These are phyloP conservation scores for Alisma plantagoaquatica DNA, from an alignment of 106 monocot genomes.

Conservation along the genomic window DNA sequence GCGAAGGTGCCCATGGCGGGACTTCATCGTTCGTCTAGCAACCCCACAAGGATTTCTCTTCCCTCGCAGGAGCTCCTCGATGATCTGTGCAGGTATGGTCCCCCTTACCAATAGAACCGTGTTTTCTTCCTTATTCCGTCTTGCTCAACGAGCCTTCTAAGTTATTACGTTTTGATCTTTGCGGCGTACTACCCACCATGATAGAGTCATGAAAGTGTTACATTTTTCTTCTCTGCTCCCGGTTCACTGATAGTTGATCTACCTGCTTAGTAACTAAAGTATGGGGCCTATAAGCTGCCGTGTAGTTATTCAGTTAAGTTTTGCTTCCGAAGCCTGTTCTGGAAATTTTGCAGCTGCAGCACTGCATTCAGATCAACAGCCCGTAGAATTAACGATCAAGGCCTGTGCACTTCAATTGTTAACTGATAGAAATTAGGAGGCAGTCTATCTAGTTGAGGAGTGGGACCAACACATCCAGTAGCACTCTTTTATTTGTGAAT, in stretches of 20 bases:
- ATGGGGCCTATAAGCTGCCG: background rate
- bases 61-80: conserved; percentile 90
- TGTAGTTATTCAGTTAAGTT: background rate
- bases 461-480: too few species aligned
- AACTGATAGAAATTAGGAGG: too few species aligned
- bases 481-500: too few species aligned
- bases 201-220: background rate
- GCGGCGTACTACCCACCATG: background rate
- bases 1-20: conserved; percentile 43
- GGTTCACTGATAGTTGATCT: background rate
- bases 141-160: background rate
- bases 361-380: too few species aligned
- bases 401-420: too few species aligned
- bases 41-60: conserved; percentile 21
- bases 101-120: background rate
- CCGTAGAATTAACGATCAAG: too few species aligned
- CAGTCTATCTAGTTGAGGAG: too few species aligned
- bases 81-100: conserved; percentile 76
- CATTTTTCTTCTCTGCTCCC: background rate
- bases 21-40: conserved; percentile 33
- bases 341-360: too few species aligned
- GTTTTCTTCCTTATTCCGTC: background rate
- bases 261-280: too few species aligned
- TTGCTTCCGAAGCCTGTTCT: too few species aligned
- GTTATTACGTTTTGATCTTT: background rate